Percentiles rank a stretch among this genome's conserved stretches.
Evolutionary conservation across 116 monocot species (phyloP).

Genomic region (Thalassia testudinum): DNA sequence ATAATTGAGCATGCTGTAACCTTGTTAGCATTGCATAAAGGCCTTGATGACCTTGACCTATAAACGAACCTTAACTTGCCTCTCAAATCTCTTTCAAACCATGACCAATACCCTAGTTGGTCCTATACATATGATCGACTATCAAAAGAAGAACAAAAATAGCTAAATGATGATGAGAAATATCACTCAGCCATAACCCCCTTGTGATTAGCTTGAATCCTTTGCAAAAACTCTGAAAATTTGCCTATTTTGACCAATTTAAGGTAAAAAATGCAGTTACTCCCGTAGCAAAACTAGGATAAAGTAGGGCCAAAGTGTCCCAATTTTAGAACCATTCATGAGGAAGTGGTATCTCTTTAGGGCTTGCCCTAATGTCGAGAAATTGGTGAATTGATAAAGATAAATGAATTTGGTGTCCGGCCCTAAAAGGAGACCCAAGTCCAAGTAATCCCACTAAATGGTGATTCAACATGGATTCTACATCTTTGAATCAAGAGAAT

Average conservation of each 20-base stretch:
- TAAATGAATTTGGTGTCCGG: conserved; percentile 7
- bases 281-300: conserved; percentile 4
- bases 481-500: too few relatives aligned
- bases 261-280: conserved; percentile 11
- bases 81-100: conserved; percentile 27
- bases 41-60: too few relatives aligned
- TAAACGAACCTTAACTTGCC: conserved; percentile 8
- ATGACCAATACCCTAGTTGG: conserved; percentile 23
- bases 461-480: background rate
- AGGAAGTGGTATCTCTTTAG: conserved; percentile 2
- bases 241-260: conserved; percentile 8
- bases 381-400: conserved; percentile 4
- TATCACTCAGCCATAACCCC: background rate
- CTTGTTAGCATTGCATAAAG: too few relatives aligned
- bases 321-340: background rate
- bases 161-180: conserved; percentile 2
- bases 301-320: conserved; percentile 1
- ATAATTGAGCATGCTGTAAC: too few relatives aligned
- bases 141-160: conserved; percentile 10
- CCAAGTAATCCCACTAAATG: background rate
- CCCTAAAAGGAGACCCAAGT: conserved; percentile 7
- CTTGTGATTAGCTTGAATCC: conserved; percentile 9
- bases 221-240: conserved; percentile 14
- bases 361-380: background rate
- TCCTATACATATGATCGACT: conserved; percentile 12